Evolutionary conservation across 768 basidiomycete genomes (phyloP).

Genomic region (Asterophora lycoperdoides): DNA sequence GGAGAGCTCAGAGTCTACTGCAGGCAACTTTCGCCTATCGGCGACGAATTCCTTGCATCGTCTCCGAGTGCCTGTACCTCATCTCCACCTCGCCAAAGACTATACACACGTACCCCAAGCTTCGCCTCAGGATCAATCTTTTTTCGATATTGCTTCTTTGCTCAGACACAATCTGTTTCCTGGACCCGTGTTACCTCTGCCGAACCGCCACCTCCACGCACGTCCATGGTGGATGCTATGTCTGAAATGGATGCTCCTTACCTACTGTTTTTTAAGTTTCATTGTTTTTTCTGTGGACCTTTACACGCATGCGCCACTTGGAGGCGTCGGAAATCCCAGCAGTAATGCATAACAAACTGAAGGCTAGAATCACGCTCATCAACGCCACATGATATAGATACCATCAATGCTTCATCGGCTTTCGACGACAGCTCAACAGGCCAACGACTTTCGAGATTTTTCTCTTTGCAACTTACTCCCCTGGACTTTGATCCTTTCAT

Average conservation of each 20-base stretch:
- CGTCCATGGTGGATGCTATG: slow-evolving; percentile 27
- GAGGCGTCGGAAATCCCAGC: background rate
- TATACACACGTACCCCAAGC: background rate
- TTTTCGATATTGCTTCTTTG: slow-evolving; percentile 9
- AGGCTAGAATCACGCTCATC: background rate
- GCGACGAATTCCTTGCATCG: slow-evolving; percentile 40
- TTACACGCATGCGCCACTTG: slow-evolving; percentile 18
- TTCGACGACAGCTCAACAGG: slow-evolving; percentile 25
- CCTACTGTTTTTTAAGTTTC: slow-evolving; percentile 41
- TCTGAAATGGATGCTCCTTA: slow-evolving; percentile 27
- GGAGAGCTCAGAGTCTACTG: slow-evolving; percentile 19
- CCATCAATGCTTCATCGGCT: slow-evolving; percentile 12
- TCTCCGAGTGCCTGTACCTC: slow-evolving; percentile 23
- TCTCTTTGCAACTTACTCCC: slow-evolving; percentile 23
- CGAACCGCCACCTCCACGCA: slow-evolving; percentile 18
- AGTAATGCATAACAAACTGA: slow-evolving; percentile 3
- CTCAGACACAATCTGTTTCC: slow-evolving; percentile 14
- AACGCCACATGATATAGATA: slow-evolving; percentile 1
- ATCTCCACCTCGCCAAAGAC: slow-evolving; percentile 9
- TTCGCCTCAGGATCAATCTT: slow-evolving; percentile 11
- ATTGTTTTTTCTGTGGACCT: slow-evolving; percentile 32
- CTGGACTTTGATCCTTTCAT: slow-evolving; percentile 34
- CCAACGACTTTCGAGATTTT: slow-evolving; percentile 34
- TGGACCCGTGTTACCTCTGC: slow-evolving; percentile 7
- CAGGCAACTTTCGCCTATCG: slow-evolving; percentile 44